A percentile compares a stretch with the other conserved stretches of the same genome.
phyloP scores from a whole-genome alignment of 2,329 filamentous ascomycete species.

The Phialophora expanda region DNA sequence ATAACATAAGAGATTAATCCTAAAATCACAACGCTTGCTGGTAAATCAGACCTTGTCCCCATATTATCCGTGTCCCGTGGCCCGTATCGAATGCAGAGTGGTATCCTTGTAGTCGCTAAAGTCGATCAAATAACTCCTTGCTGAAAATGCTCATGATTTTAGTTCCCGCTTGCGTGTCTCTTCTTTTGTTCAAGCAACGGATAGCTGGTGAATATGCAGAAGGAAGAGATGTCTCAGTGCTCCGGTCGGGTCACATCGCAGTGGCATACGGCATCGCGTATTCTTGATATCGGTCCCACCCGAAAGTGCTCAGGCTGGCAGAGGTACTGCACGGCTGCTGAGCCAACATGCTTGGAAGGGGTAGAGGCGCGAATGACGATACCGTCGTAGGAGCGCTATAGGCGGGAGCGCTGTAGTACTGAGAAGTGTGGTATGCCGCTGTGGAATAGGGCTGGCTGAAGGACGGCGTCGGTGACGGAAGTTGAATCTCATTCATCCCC shows the following conservation, averaged over 20 bases:
- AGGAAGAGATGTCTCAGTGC: slow-evolving; percentile 53
- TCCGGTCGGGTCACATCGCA: slow-evolving; percentile 78
- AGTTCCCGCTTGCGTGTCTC: slow-evolving; percentile 41
- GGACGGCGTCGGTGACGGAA: slow-evolving; percentile 78
- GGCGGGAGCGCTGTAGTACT: slow-evolving; percentile 80
- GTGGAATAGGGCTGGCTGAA: slow-evolving; percentile 80
- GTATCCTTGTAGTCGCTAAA: slow-evolving; percentile 52
- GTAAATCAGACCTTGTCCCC: slow-evolving; percentile 50
- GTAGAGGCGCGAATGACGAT: slow-evolving; percentile 68
- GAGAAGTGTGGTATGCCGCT: slow-evolving; percentile 62
- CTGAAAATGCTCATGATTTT: slow-evolving; percentile 45
- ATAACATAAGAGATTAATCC: slow-evolving; percentile 38
- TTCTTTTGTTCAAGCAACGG: slow-evolving; percentile 10
- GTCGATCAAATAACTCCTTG: slow-evolving; percentile 46
- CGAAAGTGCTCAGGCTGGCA: slow-evolving; percentile 76
- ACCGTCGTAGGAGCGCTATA: slow-evolving; percentile 60
- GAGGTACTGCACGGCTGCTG: slow-evolving; percentile 81
- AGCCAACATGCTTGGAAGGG: slow-evolving; percentile 84
- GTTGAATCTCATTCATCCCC: slow-evolving; percentile 72
- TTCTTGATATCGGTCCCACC: slow-evolving; percentile 84
- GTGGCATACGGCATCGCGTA: slow-evolving; percentile 74
- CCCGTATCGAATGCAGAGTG: slow-evolving; percentile 47
- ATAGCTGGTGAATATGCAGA: slow-evolving; percentile 46
- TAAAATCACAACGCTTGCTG: slow-evolving; percentile 57
- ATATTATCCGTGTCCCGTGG: slow-evolving; percentile 41